phyloP scores from a whole-genome alignment of 2,329 filamentous ascomycete species.

The Penicillium sp. region DNA sequence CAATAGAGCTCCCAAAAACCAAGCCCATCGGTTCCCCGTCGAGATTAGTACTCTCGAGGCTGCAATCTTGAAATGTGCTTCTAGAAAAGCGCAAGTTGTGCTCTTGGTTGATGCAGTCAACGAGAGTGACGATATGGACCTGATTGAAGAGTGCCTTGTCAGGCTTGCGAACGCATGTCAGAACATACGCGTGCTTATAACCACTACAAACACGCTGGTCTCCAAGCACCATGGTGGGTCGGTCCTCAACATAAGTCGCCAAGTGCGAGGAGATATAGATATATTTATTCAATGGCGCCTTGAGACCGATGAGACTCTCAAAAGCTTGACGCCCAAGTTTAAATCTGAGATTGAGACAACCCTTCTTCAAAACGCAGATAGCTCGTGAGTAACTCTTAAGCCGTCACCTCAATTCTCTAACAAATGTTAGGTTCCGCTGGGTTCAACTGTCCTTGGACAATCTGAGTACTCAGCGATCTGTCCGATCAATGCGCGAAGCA shows the following conservation, averaged over 20 bases:
- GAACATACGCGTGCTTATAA: constrained; percentile 21
- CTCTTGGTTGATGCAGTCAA: constrained; percentile 22
- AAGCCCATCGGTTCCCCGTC: constrained; percentile 15
- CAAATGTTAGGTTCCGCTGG: constrained; percentile 22
- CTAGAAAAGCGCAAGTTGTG: constrained; percentile 4
- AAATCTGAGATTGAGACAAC: constrained; percentile 15
- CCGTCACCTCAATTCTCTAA: not conserved
- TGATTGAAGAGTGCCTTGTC: constrained; percentile 14
- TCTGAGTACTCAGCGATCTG: constrained; percentile 17
- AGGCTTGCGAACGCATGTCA: constrained; percentile 7
- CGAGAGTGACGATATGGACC: constrained; percentile 16
- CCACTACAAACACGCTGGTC: constrained; percentile 10
- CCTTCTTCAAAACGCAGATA: constrained; percentile 13
- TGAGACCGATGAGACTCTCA: constrained; percentile 9
- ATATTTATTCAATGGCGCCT: constrained; percentile 16
- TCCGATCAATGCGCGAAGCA: constrained; percentile 18
- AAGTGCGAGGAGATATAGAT: constrained; percentile 16
- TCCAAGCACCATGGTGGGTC: not conserved
- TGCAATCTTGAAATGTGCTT: constrained; percentile 13
- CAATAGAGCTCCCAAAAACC: constrained; percentile 11
- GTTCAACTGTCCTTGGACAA: constrained; percentile 24
- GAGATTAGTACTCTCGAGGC: constrained; percentile 16
- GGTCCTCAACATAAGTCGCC: constrained; percentile 11
- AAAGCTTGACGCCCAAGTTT: constrained; percentile 7
- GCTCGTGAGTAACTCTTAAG: constrained; percentile 18